Evolutionary conservation across 202 grass and related monocot species (phyloP), one percentile per base, ranked within the genome.

Genomic region (Panicum virgatum): DNA sequence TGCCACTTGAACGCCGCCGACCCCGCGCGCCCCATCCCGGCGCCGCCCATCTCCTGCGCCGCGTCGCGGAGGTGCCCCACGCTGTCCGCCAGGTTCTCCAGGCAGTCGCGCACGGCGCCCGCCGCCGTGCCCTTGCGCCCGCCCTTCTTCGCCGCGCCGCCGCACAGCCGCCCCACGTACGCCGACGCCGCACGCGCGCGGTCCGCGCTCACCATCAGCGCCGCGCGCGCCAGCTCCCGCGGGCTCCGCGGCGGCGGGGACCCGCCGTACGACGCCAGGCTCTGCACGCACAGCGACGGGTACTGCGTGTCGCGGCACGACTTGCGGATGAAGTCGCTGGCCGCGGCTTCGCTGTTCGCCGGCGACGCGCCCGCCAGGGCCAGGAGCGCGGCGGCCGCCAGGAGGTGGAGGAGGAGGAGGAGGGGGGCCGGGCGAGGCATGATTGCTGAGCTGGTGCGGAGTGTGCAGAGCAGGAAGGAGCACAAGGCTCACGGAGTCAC

Each of bases 31-130:
- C 83, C 80, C 56, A 80, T 68, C 67, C 67, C 68, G 67, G 25
- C 37, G 39, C 70, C 63, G 61, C 82, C 83, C 58, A 98, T 39
- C 84, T 98, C 96, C 53, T 76, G 34, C 6, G 87, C 85, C 36
- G 96, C 93, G 67, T 90, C 78, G 30, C 91, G 89, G 47, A 98
- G 90, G 75, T 85, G 84, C 32, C 87, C 96, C 72, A 93, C 96
- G 79, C 96, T 88, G 84, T 93, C 96, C 38, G 84, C 92, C 90
- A 98, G 86, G 92, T 93, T 93, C 72, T 98, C 90, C 51, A 98
- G 57, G 92, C 96, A 98, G 73, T 98, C 96, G 0, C 80, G 80
- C 72, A 90, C 88, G 13, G 51, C 40, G 38, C 13, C 43, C 9
- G 7, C 9, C 56, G 12, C 3, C 26, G 29, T 39, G 44, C n/a